Evolutionary conservation across 768 basidiomycete species (phyloP).

Genomic region (Baorangia bicolor): DNA sequence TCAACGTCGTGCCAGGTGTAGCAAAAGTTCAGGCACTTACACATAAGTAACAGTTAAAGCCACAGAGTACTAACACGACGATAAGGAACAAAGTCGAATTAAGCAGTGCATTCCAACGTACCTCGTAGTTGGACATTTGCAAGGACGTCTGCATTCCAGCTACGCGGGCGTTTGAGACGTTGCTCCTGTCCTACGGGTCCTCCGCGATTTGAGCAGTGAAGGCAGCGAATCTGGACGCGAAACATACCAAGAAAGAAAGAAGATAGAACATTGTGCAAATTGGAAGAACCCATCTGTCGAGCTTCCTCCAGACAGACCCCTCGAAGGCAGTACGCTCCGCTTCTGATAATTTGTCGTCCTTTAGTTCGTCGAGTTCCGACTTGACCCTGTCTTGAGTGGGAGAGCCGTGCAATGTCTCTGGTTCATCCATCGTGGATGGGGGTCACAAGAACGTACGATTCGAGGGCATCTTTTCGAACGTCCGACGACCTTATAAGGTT

Average conservation of each 20-base stretch:
- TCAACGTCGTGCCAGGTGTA: background rate
- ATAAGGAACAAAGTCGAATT: background rate
- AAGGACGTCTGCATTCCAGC: conserved; percentile 60
- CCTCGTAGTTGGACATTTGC: conserved; percentile 24
- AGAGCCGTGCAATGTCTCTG: background rate
- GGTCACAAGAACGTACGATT: background rate
- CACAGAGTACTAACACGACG: conserved; percentile 33
- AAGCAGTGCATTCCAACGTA: background rate
- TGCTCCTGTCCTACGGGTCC: conserved; percentile 35
- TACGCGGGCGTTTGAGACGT: conserved; percentile 59
- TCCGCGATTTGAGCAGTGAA: background rate
- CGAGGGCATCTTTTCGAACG: background rate
- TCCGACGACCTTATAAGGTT: background rate
- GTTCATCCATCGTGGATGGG: conserved; percentile 5
- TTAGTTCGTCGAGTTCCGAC: conserved; percentile 4
- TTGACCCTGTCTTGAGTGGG: conserved; percentile 1
- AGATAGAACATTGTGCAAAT: conserved; percentile 50
- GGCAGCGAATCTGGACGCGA: background rate
- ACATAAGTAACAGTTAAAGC: conserved; percentile 30
- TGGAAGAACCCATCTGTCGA: conserved; percentile 49
- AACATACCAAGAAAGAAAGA: conserved; percentile 51
- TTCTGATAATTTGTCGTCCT: conserved; percentile 12
- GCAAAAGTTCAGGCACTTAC: conserved; percentile 6
- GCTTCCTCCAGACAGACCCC: conserved; percentile 45
- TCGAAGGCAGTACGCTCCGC: conserved; percentile 32